Base-by-base conservation (phyloP, 768 basidiomycete species). In the Phlebiopsis gigantea region DNA sequence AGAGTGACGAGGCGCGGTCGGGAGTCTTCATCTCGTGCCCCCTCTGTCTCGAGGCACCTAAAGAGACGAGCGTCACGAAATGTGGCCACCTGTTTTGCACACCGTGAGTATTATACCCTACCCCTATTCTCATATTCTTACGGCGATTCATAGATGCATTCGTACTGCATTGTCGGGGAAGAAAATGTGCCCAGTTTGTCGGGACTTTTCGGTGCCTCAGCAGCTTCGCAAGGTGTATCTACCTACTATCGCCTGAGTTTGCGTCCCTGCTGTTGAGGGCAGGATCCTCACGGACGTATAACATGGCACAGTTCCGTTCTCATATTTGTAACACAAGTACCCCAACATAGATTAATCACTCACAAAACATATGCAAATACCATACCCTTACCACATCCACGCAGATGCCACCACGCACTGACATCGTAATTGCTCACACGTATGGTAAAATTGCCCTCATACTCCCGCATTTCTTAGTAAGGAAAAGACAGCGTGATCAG, bases 21-120 rank as follows among this genome's bases (percentile, higher is more conserved):
- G 57, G 61, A 7, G 34, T 69, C 15, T 34, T 59, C 28, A 53
- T 65, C 30, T 59, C 19, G 24, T 73, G 72, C 48, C 65, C 70
- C 7, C 65, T 71, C 24, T 72, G 72, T 53, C 66, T 72, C 6
- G 61, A 65, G 28, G 49, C 57, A 0, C 61, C 63, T 0, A 58
- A 56, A 41, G 61, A 61, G 7, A 68, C 66, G 52, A 64, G 61
- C 39, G 63, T 65, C 7, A 72, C 70, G 4, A 58, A 56, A 10
- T 72, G 72, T 54, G 72, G 71, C 15, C 71, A 70, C 46, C 26
- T 70, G 48, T 73, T 72, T 57, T 72, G 72, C 59, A 58, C 63
- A n/a, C 24, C 63, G 72, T 72, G 53, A 60, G 71, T 67, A 2
- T 1, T n/a, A n/a, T n/a, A n/a, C n/a, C n/a, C n/a, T n/a, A n/a